These are phyloP conservation scores for Choanephora cucurbitarum DNA, from an alignment of 371 early-diverging fungal genomes.

Conservation along the genomic window DNA sequence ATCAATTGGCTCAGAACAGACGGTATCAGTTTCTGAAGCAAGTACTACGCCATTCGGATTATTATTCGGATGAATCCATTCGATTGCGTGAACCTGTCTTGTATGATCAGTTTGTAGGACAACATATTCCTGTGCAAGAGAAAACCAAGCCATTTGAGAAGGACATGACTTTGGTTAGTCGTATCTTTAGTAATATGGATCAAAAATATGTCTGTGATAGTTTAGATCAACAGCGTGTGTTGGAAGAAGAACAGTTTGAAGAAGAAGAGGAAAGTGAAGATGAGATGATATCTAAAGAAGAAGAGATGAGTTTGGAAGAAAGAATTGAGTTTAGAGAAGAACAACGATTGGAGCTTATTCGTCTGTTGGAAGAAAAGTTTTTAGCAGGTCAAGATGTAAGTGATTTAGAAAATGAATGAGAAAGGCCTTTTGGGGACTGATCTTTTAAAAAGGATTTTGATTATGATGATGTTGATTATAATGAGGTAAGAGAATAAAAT, in stretches of 20 bases:
- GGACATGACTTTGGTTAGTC: constrained; percentile 43
- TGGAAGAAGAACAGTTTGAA: constrained; percentile 47
- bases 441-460: constrained; percentile 47
- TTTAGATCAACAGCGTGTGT: constrained; percentile 29
- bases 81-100: constrained; percentile 48
- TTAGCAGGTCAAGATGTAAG: constrained; percentile 53
- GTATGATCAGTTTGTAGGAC: constrained; percentile 53
- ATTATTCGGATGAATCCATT: constrained; percentile 51
- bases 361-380: constrained; percentile 50
- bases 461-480: constrained; percentile 43
- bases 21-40: constrained; percentile 43
- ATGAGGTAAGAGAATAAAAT: constrained; percentile 30
- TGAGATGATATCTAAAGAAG: constrained; percentile 8
- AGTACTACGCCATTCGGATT: constrained; percentile 36
- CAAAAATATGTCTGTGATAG: constrained; percentile 34
- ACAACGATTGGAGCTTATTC: constrained; percentile 41
- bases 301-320: constrained; percentile 7
- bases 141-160: constrained; percentile 36
- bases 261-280: constrained; percentile 48
- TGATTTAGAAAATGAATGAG: not conserved
- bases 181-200: constrained; percentile 48
- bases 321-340: constrained; percentile 27
- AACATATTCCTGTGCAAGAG: constrained; percentile 37
- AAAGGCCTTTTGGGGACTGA: too few species aligned
- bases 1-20: constrained; percentile 40